Base-by-base conservation (phyloP, 768 basidiomycete species). In the Tremella mesenterica region DNA sequence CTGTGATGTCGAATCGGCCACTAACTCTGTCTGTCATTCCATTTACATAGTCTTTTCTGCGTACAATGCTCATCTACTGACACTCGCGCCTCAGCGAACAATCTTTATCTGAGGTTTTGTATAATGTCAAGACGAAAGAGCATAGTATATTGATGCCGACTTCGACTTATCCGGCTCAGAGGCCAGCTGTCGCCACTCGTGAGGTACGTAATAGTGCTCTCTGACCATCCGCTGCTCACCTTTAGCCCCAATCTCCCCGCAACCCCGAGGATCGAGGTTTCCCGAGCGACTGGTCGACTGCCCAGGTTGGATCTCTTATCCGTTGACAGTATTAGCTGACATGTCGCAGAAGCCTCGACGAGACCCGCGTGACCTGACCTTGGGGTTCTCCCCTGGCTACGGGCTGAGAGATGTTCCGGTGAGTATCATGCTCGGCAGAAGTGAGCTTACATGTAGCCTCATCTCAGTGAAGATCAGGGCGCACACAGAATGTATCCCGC, bases 401-500 rank as follows among this genome's bases (percentile, higher is more conserved):
- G 38, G 38, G 4, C 14, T 41, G 38, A n/a, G 38, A 5, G 4
- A 18, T 41, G 6, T 23, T n/a, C 38, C 4, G 38, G 38, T 41
- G 38, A 41, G 38, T 34, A 34, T 18, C 33, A 18, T 34, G 10
- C 18, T 34, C 18, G 12, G 12, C 10, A 34, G 33, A 34, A 10
- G 10, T 10, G 33, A 18, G 33, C 33, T 34, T 34, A 34, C 33
- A 34, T 18, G 10, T 18, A 34, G 33, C 33, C 33, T 34, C 33
- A 34, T 10, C 33, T 10, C 18, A 10, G 12, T 34, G 12, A 34
- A 18, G 18, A 10, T 10, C 33, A 10, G 33, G 33, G 33, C 18
- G 43, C 13, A 6, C 58, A 59, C 39, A 33, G 53, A 25, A 27
- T 58, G 12, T 66, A 66, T 39, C 64, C 64, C 14, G 64, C 64